Conservation (phyloP, 768 basidiomycete species). For the Amylocystis lapponica region DNA sequence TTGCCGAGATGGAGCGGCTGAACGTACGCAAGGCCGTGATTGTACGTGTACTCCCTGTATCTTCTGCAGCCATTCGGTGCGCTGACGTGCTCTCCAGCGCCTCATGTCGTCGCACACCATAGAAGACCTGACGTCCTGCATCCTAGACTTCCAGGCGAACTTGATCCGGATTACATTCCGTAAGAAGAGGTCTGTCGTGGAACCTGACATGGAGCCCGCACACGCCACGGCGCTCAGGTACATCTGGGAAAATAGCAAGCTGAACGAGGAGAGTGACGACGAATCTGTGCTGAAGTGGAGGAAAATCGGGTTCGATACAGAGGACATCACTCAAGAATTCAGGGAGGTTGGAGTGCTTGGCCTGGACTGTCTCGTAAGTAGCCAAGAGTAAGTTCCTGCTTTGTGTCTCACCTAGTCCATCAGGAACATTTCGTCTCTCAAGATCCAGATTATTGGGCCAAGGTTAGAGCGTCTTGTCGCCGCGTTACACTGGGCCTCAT, state of each 20-base stretch:
- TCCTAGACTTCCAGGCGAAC: slow-evolving; percentile 86
- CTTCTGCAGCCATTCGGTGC: slow-evolving; percentile 4
- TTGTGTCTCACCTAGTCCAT: no score
- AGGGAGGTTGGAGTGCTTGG: slow-evolving; percentile 75
- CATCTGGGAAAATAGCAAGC: slow-evolving; percentile 62
- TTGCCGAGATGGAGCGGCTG: slow-evolving; percentile 64
- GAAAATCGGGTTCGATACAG: slow-evolving; percentile 70
- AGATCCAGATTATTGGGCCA: slow-evolving; percentile 69
- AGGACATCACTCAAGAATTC: slow-evolving; percentile 74
- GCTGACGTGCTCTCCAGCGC: slow-evolving; percentile 38
- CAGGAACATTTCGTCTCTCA: slow-evolving; percentile 65
- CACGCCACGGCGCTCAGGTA: slow-evolving; percentile 54
- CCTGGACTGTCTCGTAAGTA: slow-evolving; percentile 69
- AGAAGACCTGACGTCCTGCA: slow-evolving; percentile 77
- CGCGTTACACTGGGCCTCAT: no score
- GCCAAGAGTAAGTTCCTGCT: background rate
- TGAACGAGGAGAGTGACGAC: slow-evolving; percentile 47
- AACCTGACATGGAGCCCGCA: slow-evolving; percentile 54
- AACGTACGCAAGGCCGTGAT: slow-evolving; percentile 80
- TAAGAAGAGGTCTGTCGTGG: slow-evolving; percentile 75
- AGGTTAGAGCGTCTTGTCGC: slow-evolving; percentile 49
- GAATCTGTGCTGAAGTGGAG: slow-evolving; percentile 62
- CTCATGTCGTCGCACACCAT: slow-evolving; percentile 79
- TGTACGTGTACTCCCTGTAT: slow-evolving; percentile 38
- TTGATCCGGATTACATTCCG: slow-evolving; percentile 73